Evolutionary conservation across 306 rosid species (phyloP).

Genomic region (Pyrus betulifolia): DNA sequence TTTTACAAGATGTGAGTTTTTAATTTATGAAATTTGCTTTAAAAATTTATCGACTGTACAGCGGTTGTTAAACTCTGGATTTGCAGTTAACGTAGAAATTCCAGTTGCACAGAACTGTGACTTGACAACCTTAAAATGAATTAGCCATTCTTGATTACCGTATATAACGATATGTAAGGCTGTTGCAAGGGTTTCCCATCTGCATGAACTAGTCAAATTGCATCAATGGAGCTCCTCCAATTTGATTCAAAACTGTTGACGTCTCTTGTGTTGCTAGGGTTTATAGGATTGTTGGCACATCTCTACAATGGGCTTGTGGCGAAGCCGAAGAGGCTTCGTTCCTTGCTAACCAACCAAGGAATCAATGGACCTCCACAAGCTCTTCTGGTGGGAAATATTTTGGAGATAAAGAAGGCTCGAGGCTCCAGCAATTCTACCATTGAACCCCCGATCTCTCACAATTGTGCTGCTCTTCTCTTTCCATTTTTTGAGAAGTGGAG

Average conservation of each 20-base stretch:
- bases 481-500: slow-evolving; percentile 36
- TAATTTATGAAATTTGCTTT: too few relatives aligned
- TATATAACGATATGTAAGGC: too few relatives aligned
- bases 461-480: slow-evolving; percentile 13
- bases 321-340: slow-evolving; percentile 29
- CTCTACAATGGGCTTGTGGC: slow-evolving; percentile 10
- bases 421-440: background rate
- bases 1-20: too few relatives aligned
- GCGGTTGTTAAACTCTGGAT: too few relatives aligned
- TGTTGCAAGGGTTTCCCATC: too few relatives aligned
- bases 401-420: slow-evolving; percentile 22
- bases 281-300: background rate
- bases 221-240: background rate
- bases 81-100: too few relatives aligned
- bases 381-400: slow-evolving; percentile 34
- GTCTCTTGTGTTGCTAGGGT: background rate
- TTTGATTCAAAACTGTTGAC: background rate
- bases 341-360: slow-evolving; percentile 35
- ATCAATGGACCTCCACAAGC: slow-evolving; percentile 37
- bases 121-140: too few relatives aligned
- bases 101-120: too few relatives aligned
- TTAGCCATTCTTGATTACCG: too few relatives aligned
- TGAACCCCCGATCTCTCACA: background rate
- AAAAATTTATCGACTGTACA: too few relatives aligned
- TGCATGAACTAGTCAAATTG: too few relatives aligned